Base-by-base conservation (phyloP, 352 stramenopile species). In the Thraustochytrium sp. region DNA sequence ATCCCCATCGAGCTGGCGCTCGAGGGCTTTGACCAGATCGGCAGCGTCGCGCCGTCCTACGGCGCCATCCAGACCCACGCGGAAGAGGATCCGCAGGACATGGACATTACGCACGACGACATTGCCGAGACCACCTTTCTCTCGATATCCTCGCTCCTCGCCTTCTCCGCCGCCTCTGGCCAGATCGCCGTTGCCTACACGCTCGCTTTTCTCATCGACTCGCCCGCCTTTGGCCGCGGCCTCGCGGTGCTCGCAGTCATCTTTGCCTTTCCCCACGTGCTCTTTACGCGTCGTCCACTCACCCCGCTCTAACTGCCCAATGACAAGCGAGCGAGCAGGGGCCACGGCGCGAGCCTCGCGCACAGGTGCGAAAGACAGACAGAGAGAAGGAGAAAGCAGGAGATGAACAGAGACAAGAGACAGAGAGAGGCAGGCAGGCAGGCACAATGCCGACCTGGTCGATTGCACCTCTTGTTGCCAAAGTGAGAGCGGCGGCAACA, bases 181-280 rank as follows among this genome's bases (percentile, higher is more conserved):
- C 21, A 77, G 34, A 44, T 62, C 23, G 65, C 31, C 16, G 42
- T 77, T 8, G 34, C 18, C 1, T 62, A 62, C 65, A 77, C n/a
- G 23, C 34, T 77, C 13, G 65, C 49, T 11, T 77, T 31, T 44
- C 29, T 61, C n/a, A 38, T 77, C 23, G 26, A 29, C 46, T 26
- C 34, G 40, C 46, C 65, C 16, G 68, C 49, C 8, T 29, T n/a
- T 3, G 65, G 65, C 40, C 65, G 49, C 18, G 21, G 68, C 5
- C 40, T 77, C 13, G 65, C 42, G 13, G 65, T 77, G 16, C 16
- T 77, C 42, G 23, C 13, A 13, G 40, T 36, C 13, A 23, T 77
- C 65, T 77, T 46, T 34, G 49, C 34, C 21, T 77, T 77, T 75
- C 65, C 65, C 9, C 65, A 62, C 8, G 23, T 77, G 3, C 46